phyloP scores from a whole-genome alignment of 83 land plant genomes.

The Diphasiastrum complanatum region DNA sequence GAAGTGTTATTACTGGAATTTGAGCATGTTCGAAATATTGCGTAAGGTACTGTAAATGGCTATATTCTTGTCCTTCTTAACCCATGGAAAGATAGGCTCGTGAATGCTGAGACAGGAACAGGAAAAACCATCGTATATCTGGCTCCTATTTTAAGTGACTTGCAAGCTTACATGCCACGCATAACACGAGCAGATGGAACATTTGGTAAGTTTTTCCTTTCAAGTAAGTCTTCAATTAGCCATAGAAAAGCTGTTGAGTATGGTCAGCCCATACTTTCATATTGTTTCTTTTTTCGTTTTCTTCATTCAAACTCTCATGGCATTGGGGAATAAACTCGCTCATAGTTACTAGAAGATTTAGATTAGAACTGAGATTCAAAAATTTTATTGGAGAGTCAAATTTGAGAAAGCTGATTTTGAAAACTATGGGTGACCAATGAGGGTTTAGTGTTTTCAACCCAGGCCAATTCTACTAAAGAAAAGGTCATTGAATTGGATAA shows the following conservation, averaged over 20 bases:
- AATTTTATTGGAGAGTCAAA: no score
- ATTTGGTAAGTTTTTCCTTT: conserved; percentile 19
- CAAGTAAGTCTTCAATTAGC: background rate
- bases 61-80: background rate
- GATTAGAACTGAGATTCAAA: no score
- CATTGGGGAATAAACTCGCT: background rate
- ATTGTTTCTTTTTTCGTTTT: background rate
- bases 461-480: no score
- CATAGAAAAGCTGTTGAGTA: no score
- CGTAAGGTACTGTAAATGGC: background rate
- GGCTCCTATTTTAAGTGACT: conserved; percentile 32
- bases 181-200: conserved; percentile 34
- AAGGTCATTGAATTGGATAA: no score
- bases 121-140: conserved; percentile 42
- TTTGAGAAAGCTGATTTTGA: no score
- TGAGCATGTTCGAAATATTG: background rate
- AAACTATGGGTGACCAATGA: no score
- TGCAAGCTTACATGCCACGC: conserved; percentile 23
- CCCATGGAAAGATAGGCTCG: conserved; percentile 26
- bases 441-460: no score
- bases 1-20: background rate
- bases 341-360: no score
- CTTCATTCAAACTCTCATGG: background rate
- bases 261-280: no score
- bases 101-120: conserved; percentile 44